phyloP scores from a whole-genome alignment of 108 stramenopile genomes.

The Cyclotella baltica region DNA sequence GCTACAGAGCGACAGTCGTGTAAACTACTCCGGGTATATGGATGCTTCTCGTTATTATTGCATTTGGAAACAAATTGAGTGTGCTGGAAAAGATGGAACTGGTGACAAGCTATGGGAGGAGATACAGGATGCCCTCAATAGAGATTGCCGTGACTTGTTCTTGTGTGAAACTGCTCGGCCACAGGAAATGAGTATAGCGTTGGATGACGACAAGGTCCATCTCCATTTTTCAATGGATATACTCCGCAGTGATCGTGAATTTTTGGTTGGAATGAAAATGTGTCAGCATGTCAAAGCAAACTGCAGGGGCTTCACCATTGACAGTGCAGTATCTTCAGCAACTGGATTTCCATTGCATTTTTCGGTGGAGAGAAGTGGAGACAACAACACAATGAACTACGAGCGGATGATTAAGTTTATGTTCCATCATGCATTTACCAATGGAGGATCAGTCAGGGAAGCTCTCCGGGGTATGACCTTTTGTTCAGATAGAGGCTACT shows the following conservation, averaged over 20 bases:
- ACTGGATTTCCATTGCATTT: slow-evolving; percentile 9
- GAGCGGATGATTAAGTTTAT: slow-evolving; percentile 12
- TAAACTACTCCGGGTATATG: slow-evolving; percentile 26
- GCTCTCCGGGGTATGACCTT: slow-evolving; percentile 13
- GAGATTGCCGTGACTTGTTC: slow-evolving; percentile 19
- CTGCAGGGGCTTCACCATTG: slow-evolving; percentile 11
- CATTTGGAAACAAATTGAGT: slow-evolving; percentile 12
- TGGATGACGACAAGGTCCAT: slow-evolving; percentile 29
- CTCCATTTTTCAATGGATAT: slow-evolving; percentile 13
- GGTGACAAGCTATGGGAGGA: slow-evolving; percentile 20
- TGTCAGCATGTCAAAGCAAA: slow-evolving; percentile 15
- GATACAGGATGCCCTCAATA: slow-evolving; percentile 12
- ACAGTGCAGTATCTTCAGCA: slow-evolving; percentile 17
- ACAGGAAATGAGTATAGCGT: slow-evolving; percentile 4
- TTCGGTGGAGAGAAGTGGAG: not conserved
- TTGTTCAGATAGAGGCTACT: slow-evolving; percentile 34
- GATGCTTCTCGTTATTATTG: not conserved
- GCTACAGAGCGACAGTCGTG: slow-evolving; percentile 7
- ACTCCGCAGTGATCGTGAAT: slow-evolving; percentile 6
- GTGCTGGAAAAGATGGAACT: slow-evolving; percentile 22
- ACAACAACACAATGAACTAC: not conserved
- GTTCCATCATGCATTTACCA: slow-evolving; percentile 11
- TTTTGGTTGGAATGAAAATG: slow-evolving; percentile 16
- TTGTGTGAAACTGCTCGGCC: not conserved
- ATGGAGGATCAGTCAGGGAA: not conserved